A percentile compares a stretch with the other conserved stretches of the same genome.
Conservation (phyloP, 2,329 filamentous ascomycete genomes). For the Ophiostoma pallidulum region DNA sequence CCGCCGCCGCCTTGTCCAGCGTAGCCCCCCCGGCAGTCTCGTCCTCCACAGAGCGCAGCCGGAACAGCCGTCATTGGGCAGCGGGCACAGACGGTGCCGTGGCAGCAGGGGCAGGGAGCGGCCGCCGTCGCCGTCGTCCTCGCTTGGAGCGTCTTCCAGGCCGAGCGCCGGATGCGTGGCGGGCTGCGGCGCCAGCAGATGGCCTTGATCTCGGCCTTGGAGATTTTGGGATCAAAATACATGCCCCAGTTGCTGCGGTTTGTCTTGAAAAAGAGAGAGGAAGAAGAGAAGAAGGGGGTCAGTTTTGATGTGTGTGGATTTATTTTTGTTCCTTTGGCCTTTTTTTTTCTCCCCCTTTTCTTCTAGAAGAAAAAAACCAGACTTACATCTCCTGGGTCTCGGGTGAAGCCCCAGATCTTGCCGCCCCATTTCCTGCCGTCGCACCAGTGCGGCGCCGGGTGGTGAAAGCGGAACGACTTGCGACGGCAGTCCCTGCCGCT, state of each 20-base stretch:
- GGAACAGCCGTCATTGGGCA: background rate
- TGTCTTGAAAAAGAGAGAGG: background rate
- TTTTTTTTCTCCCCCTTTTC: no score
- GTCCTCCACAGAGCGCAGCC: background rate
- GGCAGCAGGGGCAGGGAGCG: background rate
- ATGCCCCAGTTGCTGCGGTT: constrained; percentile 9
- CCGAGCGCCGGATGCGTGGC: background rate
- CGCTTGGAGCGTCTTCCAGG: no score
- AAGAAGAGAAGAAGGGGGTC: background rate
- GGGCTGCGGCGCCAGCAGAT: constrained; percentile 8
- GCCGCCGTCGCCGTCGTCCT: no score
- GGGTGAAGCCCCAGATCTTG: constrained; percentile 12
- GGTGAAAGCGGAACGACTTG: constrained; percentile 2
- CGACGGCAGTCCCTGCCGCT: background rate
- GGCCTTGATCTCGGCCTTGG: background rate
- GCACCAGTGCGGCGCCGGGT: constrained; percentile 14
- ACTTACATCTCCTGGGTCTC: constrained; percentile 9
- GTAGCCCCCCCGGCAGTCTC: background rate
- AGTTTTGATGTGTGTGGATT: no score
- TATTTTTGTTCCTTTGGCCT: no score
- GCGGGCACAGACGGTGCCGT: background rate
- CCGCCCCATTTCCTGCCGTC: constrained; percentile 16
- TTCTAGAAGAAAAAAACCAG: no score
- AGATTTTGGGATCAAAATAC: constrained; percentile 12
- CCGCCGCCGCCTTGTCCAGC: background rate